A percentile compares a stretch with the other conserved stretches of the same genome.
Conservation (phyloP, 164 flowering plant genomes). For the Chimonanthus praecox region DNA sequence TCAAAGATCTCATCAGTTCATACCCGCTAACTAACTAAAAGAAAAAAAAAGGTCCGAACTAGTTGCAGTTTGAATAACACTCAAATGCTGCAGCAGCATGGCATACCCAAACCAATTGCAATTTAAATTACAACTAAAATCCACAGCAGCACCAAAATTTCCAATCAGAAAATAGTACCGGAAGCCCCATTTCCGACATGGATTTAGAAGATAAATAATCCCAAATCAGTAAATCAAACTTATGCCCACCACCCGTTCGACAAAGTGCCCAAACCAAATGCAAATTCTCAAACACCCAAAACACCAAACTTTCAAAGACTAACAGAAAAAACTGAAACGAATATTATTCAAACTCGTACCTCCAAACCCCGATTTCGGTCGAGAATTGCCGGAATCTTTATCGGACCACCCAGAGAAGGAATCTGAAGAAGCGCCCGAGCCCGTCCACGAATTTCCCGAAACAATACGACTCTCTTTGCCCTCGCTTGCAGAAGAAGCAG, state of each 20-base stretch:
- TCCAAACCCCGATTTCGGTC: slow-evolving; percentile 29
- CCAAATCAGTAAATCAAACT: background rate
- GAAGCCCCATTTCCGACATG: too few species aligned
- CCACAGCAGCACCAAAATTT: too few species aligned
- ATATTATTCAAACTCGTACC: slow-evolving; percentile 26
- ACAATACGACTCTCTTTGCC: slow-evolving; percentile 17
- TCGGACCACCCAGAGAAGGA: slow-evolving; percentile 36
- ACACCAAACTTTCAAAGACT: too few species aligned
- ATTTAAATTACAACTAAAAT: too few species aligned
- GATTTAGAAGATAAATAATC: background rate
- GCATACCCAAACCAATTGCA: too few species aligned
- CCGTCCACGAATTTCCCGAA: slow-evolving; percentile 21
- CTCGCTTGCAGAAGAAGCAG: slow-evolving; percentile 11
- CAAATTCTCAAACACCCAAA: too few species aligned
- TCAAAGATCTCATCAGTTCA: too few species aligned
- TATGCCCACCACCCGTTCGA: background rate
- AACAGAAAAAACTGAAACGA: background rate
- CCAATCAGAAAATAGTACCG: too few species aligned
- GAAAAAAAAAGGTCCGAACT: too few species aligned
- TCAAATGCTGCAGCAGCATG: too few species aligned
- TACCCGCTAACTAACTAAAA: too few species aligned
- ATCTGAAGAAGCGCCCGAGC: slow-evolving; percentile 25
- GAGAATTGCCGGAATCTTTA: slow-evolving; percentile 18
- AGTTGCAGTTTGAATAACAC: too few species aligned
- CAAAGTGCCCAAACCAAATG: background rate